Percentiles rank a stretch among this genome's conserved stretches.
Conservation (phyloP, 345 rosid species). For the Linum tenue region DNA sequence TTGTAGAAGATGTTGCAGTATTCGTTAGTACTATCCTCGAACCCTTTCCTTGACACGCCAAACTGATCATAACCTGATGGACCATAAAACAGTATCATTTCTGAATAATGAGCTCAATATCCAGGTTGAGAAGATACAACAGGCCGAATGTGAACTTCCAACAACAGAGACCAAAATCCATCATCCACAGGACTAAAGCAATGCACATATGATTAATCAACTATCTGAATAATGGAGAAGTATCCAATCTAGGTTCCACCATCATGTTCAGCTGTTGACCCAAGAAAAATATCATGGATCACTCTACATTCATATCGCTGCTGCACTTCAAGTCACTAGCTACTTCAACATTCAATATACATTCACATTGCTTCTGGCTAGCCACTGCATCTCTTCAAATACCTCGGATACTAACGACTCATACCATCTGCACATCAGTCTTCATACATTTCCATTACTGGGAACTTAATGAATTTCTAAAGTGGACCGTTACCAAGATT, state of each 20-base stretch:
- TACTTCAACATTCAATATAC: too few relatives aligned
- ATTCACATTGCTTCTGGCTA: neutral
- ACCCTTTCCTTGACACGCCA: slow-evolving; percentile 87
- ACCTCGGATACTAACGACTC: neutral
- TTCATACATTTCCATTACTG: neutral
- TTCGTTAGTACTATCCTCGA: slow-evolving; percentile 63
- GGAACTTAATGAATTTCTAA: neutral
- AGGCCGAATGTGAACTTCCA: neutral
- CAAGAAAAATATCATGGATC: neutral
- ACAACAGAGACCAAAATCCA: too few relatives aligned
- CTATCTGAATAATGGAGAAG: too few relatives aligned
- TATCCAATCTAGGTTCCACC: neutral
- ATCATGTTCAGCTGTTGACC: neutral
- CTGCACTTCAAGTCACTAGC: neutral
- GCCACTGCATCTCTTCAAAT: neutral
- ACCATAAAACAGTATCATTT: neutral
- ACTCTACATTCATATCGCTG: neutral
- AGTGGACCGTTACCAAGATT: too few relatives aligned
- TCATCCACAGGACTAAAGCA: neutral
- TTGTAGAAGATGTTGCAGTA: slow-evolving; percentile 86
- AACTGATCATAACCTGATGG: slow-evolving; percentile 70
- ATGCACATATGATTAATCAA: too few relatives aligned
- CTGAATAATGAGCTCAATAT: neutral
- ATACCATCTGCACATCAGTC: neutral
- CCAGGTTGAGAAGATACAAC: neutral